These are phyloP conservation scores for Vitellaria paradoxa DNA, from an alignment of 179 eudicot genomes.

Conservation along the genomic window DNA sequence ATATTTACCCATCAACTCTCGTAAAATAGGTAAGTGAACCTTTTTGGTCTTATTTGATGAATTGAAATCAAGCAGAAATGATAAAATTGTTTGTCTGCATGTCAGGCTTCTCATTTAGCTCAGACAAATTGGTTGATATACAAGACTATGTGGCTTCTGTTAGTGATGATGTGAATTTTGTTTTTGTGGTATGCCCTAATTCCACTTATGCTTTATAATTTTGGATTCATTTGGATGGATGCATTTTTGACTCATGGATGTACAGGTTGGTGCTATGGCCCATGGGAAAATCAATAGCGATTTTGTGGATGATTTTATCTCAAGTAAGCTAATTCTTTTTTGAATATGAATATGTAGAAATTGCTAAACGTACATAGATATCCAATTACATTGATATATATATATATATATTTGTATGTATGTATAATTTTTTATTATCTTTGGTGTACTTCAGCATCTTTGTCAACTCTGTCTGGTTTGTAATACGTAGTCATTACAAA, in stretches of 20 bases:
- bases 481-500: too few relatives aligned
- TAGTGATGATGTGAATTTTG: constrained; percentile 59
- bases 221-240: not conserved
- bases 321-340: constrained; percentile 53
- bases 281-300: constrained; percentile 84
- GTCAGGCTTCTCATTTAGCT: constrained; percentile 89
- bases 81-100: constrained; percentile 9
- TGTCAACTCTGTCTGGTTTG: not conserved
- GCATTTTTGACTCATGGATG: not conserved
- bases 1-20: constrained; percentile 70
- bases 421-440: too few relatives aligned
- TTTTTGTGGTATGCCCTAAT: constrained; percentile 71
- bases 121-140: constrained; percentile 78
- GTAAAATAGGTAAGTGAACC: constrained; percentile 68
- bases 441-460: constrained; percentile 8
- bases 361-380: not conserved
- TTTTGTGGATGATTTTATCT: constrained; percentile 70
- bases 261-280: constrained; percentile 97
- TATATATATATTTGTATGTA: too few relatives aligned
- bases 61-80: constrained; percentile 5
- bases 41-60: constrained; percentile 9
- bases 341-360: not conserved
- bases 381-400: not conserved
- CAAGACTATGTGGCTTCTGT: constrained; percentile 62
- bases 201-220: constrained; percentile 10